phyloP scores from a whole-genome alignment of 768 basidiomycete genomes.

The Naganishia antarctica region DNA sequence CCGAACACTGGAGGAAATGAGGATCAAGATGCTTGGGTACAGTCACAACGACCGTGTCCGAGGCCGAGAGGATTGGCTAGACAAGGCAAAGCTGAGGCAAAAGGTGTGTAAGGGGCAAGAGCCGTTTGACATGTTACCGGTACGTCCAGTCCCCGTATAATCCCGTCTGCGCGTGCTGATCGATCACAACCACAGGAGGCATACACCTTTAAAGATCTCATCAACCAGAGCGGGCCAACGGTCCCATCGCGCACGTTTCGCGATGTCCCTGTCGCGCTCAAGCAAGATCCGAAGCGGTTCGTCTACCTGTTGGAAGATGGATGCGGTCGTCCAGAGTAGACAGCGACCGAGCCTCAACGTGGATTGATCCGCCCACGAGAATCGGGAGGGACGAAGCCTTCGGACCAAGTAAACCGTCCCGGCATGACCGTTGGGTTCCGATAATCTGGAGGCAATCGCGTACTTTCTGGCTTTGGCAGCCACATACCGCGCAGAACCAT shows the following conservation, averaged over 20 bases:
- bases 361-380: no score
- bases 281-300: constrained; percentile 30
- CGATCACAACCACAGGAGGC: constrained; percentile 20
- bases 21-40: constrained; percentile 36
- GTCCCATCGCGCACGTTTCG: constrained; percentile 19
- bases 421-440: no score
- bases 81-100: constrained; percentile 24
- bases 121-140: constrained; percentile 37
- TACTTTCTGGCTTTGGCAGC: no score
- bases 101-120: constrained; percentile 35
- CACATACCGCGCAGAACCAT: no score
- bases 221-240: constrained; percentile 27
- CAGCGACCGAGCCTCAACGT: no score
- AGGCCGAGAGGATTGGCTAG: constrained; percentile 14
- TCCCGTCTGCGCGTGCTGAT: constrained; percentile 12
- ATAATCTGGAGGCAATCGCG: no score
- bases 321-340: constrained; percentile 18
- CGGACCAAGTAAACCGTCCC: no score
- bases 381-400: no score
- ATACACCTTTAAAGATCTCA: constrained; percentile 32
- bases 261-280: constrained; percentile 27
- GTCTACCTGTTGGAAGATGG: constrained; percentile 34
- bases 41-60: constrained; percentile 38
- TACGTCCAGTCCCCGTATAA: constrained; percentile 19
- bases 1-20: constrained; percentile 31